A percentile compares a stretch with the other conserved stretches of the same genome.
Conservation (phyloP, 2,329 filamentous ascomycete species). For the Keithomyces neogunnii region DNA sequence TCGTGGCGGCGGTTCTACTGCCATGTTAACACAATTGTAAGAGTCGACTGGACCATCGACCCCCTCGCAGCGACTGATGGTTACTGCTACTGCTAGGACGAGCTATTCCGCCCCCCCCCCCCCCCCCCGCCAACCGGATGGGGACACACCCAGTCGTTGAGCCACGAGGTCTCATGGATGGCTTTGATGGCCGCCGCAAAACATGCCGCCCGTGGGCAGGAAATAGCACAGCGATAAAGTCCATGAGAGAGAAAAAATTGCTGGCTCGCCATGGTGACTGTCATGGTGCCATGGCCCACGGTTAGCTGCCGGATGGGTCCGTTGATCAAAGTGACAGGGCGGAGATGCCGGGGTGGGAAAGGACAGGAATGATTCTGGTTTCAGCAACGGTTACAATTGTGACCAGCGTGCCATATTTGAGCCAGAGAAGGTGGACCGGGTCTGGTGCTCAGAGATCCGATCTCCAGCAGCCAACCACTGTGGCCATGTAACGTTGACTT, state of each 20-base stretch:
- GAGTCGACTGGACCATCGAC: background rate
- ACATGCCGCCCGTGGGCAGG: background rate
- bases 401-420: background rate
- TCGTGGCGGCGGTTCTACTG: background rate
- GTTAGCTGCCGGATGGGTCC: slow-evolving; percentile 6
- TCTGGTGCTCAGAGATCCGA: background rate
- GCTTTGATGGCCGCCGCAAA: background rate
- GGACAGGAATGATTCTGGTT: background rate
- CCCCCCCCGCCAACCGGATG: background rate
- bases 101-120: slow-evolving; percentile 1
- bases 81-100: background rate
- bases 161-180: background rate
- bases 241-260: background rate
- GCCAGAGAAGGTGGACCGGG: background rate
- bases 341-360: slow-evolving; percentile 1
- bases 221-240: background rate
- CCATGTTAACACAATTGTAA: background rate
- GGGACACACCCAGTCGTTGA: background rate
- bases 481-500: slow-evolving; percentile 12
- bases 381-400: background rate
- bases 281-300: slow-evolving; percentile 7
- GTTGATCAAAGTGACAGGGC: background rate
- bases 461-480: background rate
- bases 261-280: background rate
- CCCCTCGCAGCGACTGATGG: background rate